Conservation (phyloP, 2,329 filamentous ascomycete species). For the Aspergillus fumigatus region DNA sequence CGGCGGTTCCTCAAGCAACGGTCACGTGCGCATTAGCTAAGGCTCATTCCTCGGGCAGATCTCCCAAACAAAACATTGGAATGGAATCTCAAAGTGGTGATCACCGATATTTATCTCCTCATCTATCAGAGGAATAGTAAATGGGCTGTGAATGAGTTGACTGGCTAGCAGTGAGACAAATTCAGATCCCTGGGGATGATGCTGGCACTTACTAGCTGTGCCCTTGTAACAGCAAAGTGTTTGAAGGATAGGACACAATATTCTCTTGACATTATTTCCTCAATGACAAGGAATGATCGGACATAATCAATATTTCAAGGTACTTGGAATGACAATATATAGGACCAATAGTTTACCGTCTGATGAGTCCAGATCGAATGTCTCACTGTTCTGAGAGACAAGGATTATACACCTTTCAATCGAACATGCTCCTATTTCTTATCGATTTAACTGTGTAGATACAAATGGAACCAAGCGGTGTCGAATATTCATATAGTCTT, state of each 20-base stretch:
- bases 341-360: no score
- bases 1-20: constrained; percentile 40
- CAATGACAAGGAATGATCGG: not conserved
- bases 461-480: not conserved
- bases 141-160: not conserved
- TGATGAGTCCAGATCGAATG: no score
- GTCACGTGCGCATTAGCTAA: constrained; percentile 31
- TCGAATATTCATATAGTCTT: not conserved
- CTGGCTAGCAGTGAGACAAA: not conserved
- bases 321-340: not conserved
- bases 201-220: not conserved
- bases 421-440: no score
- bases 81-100: not conserved
- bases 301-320: not conserved
- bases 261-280: not conserved
- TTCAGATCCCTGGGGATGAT: not conserved
- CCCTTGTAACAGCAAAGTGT: not conserved
- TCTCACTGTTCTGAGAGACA: no score
- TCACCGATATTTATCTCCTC: not conserved
- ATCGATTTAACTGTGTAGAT: not conserved
- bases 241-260: not conserved
- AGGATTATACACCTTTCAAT: no score
- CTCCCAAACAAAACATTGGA: not conserved
- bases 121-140: not conserved
- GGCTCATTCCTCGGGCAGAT: constrained; percentile 15